Percentiles rank a stretch among this genome's conserved stretches.
These are phyloP conservation scores for Usnea hakonensis DNA, from an alignment of 495 filamentous ascomycete genomes.

Conservation along the genomic window DNA sequence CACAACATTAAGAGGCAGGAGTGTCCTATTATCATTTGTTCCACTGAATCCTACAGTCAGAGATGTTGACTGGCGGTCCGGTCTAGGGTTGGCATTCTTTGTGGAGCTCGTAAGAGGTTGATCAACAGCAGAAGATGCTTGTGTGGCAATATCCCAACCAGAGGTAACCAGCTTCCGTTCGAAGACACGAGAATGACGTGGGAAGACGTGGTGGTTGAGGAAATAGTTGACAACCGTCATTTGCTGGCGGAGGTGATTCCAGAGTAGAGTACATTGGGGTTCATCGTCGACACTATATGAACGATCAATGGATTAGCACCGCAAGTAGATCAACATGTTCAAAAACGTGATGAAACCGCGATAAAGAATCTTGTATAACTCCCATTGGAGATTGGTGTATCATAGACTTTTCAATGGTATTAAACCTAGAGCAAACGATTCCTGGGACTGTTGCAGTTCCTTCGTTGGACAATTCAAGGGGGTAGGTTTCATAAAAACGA, in stretches of 20 bases:
- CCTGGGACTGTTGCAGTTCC: background rate
- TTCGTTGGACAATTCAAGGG: background rate
- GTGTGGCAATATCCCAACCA: slow-evolving; percentile 54
- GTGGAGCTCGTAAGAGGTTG: background rate
- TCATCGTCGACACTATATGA: slow-evolving; percentile 39
- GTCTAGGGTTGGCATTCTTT: background rate
- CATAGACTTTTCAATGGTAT: no score
- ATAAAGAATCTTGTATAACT: no score
- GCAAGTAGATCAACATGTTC: background rate
- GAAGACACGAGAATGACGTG: slow-evolving; percentile 57
- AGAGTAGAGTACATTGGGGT: slow-evolving; percentile 27
- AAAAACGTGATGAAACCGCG: background rate
- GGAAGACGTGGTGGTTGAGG: slow-evolving; percentile 54
- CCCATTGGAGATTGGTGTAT: no score
- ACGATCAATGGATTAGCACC: background rate
- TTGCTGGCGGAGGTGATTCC: slow-evolving; percentile 1
- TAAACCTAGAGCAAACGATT: no score
- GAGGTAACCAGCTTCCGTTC: slow-evolving; percentile 58
- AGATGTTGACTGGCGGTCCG: slow-evolving; percentile 18
- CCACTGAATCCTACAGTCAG: slow-evolving; percentile 63
- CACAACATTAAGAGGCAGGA: slow-evolving; percentile 48
- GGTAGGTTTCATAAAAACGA: background rate
- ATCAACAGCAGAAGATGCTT: background rate
- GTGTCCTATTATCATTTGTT: slow-evolving; percentile 56
- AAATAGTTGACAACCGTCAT: slow-evolving; percentile 51